Evolutionary conservation across 495 filamentous ascomycete species (phyloP).

Genomic region (Lophium mytilinum): DNA sequence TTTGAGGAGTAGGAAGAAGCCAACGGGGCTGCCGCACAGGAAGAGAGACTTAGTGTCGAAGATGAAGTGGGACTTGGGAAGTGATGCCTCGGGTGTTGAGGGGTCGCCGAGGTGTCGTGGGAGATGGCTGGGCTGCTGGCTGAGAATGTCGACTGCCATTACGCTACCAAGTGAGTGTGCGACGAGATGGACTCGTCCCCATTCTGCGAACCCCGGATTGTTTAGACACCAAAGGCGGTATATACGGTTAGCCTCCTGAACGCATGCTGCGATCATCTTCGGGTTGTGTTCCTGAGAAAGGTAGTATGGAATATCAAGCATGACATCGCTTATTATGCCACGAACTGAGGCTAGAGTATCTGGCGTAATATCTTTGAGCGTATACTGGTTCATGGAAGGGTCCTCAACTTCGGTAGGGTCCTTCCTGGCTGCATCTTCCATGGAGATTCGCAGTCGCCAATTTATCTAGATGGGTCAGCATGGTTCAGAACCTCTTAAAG

Average conservation of each 20-base stretch:
- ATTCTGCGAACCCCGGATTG: slow-evolving; percentile 74
- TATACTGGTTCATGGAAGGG: slow-evolving; percentile 54
- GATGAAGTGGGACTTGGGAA: slow-evolving; percentile 62
- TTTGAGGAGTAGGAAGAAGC: slow-evolving; percentile 87
- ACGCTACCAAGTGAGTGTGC: slow-evolving; percentile 90
- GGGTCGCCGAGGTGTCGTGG: slow-evolving; percentile 47
- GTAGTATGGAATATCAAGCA: slow-evolving; percentile 96
- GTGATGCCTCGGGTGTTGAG: slow-evolving; percentile 19
- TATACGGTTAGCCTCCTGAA: slow-evolving; percentile 87
- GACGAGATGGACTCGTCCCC: slow-evolving; percentile 82
- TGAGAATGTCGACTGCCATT: slow-evolving; percentile 87
- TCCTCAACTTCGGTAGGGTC: slow-evolving; percentile 45
- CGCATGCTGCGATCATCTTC: slow-evolving; percentile 85
- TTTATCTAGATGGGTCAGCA: slow-evolving; percentile 41
- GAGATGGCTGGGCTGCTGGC: slow-evolving; percentile 68
- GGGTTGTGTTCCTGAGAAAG: slow-evolving; percentile 82
- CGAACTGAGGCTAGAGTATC: slow-evolving; percentile 83
- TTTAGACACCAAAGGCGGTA: slow-evolving; percentile 89
- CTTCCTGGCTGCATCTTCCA: slow-evolving; percentile 76
- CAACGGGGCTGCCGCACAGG: slow-evolving; percentile 83
- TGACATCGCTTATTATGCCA: slow-evolving; percentile 87
- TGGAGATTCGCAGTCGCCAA: slow-evolving; percentile 77
- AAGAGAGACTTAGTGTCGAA: slow-evolving; percentile 88
- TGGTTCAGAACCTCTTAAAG: no score
- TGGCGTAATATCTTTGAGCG: slow-evolving; percentile 83